These are phyloP conservation scores for Botrytis fabae DNA, from an alignment of 2,329 filamentous ascomycete genomes.

Conservation along the genomic window DNA sequence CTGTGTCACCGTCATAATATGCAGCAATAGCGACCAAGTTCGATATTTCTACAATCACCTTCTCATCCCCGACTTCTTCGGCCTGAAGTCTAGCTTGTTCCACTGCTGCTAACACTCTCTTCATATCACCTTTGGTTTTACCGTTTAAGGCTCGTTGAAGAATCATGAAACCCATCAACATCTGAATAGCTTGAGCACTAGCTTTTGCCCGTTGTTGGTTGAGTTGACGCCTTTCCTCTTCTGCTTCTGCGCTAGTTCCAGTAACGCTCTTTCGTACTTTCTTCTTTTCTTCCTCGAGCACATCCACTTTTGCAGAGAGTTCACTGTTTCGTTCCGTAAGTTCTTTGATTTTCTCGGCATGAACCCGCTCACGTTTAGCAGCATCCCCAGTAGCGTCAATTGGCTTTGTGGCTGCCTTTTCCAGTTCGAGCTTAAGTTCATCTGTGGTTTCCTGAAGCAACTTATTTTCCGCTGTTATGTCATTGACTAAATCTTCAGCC, in stretches of 20 bases:
- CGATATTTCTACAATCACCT: neutral
- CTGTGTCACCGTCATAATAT: constrained; percentile 3
- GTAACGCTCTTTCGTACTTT: neutral
- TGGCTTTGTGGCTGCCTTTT: neutral
- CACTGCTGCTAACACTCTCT: neutral
- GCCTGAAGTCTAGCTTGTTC: neutral
- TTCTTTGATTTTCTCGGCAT: neutral
- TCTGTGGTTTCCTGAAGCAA: neutral
- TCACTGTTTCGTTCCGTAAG: neutral
- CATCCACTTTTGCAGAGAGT: neutral
- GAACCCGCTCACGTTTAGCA: neutral
- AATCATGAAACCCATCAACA: constrained; percentile 3
- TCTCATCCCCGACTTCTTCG: neutral
- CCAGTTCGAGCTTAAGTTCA: neutral
- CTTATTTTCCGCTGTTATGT: neutral
- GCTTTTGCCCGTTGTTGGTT: neutral
- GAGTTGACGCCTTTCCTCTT: neutral
- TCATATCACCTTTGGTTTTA: neutral
- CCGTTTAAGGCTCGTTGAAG: constrained; percentile 9
- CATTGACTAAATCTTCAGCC: neutral
- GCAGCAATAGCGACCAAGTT: neutral
- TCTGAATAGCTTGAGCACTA: neutral
- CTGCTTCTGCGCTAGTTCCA: fast-evolving
- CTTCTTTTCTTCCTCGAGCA: neutral
- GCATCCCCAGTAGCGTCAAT: neutral